Conservation (phyloP, 306 rosid species). For the Lithocarpus polystachyus region DNA sequence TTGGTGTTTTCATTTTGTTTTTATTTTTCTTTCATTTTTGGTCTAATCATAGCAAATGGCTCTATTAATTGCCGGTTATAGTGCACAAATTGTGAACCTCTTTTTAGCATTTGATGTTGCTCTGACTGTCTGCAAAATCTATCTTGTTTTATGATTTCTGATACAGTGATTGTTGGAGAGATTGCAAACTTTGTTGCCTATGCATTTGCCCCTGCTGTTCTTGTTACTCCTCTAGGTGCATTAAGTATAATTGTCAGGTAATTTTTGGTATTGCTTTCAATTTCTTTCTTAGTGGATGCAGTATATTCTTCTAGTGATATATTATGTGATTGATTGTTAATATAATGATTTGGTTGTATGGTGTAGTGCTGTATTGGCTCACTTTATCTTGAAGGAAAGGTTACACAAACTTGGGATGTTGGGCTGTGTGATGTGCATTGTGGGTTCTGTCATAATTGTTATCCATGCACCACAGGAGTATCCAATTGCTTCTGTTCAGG, state of each 20-base stretch:
- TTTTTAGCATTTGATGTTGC: conserved; percentile 17
- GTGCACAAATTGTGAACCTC: conserved; percentile 2
- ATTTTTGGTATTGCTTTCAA: conserved; percentile 8
- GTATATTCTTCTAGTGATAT: conserved; percentile 9
- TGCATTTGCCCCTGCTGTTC: conserved; percentile 91
- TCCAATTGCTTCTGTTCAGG: conserved; percentile 62
- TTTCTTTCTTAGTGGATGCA: conserved; percentile 2
- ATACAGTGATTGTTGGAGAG: conserved; percentile 88
- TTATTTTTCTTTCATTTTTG: not conserved
- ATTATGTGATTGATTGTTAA: conserved; percentile 5
- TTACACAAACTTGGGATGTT: conserved; percentile 66
- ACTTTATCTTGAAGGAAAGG: conserved; percentile 74
- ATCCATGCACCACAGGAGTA: conserved; percentile 73
- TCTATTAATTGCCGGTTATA: not conserved
- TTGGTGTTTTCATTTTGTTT: no score
- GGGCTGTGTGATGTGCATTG: conserved; percentile 84
- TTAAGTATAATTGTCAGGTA: conserved; percentile 86
- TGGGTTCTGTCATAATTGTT: conserved; percentile 67
- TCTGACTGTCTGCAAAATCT: conserved; percentile 39
- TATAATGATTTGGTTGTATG: conserved; percentile 15
- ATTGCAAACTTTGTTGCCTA: conserved; percentile 79
- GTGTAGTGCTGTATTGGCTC: conserved; percentile 80
- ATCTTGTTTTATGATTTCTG: conserved; percentile 41
- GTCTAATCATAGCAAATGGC: not conserved
- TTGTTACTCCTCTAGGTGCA: conserved; percentile 95